These are phyloP conservation scores for Skeletonema potamos DNA, from an alignment of 108 stramenopile genomes.

Conservation along the genomic window DNA sequence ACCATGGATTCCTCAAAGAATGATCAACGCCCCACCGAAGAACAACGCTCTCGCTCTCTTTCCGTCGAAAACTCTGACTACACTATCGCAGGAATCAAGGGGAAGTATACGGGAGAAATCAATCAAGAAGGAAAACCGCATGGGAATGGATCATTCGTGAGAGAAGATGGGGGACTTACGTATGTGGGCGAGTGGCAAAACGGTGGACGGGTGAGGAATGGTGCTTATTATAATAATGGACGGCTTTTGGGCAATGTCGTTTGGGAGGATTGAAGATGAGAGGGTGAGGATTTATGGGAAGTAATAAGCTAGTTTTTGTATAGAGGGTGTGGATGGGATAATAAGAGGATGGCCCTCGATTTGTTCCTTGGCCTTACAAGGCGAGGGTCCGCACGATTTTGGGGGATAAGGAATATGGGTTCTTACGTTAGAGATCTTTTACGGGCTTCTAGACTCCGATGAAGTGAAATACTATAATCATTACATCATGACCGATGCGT, in stretches of 20 bases:
- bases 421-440: too few species aligned
- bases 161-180: constrained; percentile 11
- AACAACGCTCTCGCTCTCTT: not conserved
- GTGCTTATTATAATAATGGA: constrained; percentile 23
- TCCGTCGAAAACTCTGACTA: constrained; percentile 1
- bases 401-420: not conserved
- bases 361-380: not conserved
- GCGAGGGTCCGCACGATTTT: not conserved
- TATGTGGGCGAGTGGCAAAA: constrained; percentile 26
- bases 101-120: constrained; percentile 28
- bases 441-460: too few species aligned
- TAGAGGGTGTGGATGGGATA: not conserved
- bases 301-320: not conserved
- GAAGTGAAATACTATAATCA: not conserved
- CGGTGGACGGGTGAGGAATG: constrained; percentile 24
- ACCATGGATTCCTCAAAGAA: not conserved
- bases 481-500: too few species aligned
- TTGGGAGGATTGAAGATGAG: not conserved
- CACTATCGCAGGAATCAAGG: constrained; percentile 10
- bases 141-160: constrained; percentile 28
- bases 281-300: not conserved
- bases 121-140: constrained; percentile 27
- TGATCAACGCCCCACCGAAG: not conserved
- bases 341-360: not conserved
- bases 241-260: constrained; percentile 17